Base-by-base conservation (phyloP, 176 grass and related monocot genomes). In the Eragrostis curvula region DNA sequence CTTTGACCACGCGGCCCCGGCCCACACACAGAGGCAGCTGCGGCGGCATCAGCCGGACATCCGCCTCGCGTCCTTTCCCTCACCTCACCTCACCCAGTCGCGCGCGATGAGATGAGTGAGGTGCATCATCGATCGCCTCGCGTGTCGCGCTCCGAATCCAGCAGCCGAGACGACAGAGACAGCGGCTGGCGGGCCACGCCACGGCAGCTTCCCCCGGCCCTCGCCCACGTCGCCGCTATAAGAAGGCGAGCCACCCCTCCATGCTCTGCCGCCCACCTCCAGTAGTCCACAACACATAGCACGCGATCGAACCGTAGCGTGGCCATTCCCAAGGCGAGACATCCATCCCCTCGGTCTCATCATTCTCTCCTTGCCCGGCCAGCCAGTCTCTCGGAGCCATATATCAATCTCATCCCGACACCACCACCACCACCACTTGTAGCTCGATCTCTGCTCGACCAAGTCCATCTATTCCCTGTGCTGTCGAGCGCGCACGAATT, bases 221-320 rank as follows among this genome's bases (percentile, higher is more conserved):
- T 10, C 28, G 16, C 76, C 63, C 83, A 78, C 88, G 88, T 93
- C 85, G 84, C 89, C 52, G 66, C 64, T 85, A 84, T 90, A 87
- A 90, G 55, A 85, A 58, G 28, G 80, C 75, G 68, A 47, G 70
- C 74, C 28, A 36, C 32, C 78, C 73, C 62, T 66, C 83, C 74
- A 85, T 91, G 68, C 82, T 74, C 62, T 56, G 42, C 73, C 47
- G 77, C 72, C 63, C 80, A 80, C 88, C 74, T 49, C 86, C 79
- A 36, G n/a, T n/a, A n/a, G n/a, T n/a, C 21, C 14, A 27, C 66
- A 69, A 80, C 79, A 43, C 82, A 24, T 51, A 72, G 57, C 42
- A 57, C 49, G 47, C 81, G 62, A 75, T 66, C 80, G 17, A 71
- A 20, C 73, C 80, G 44, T 71, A 71, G 65, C 13, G 46, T 85